These are phyloP conservation scores for Ciborinia camelliae DNA, from an alignment of 2,329 filamentous ascomycete species.

Conservation along the genomic window DNA sequence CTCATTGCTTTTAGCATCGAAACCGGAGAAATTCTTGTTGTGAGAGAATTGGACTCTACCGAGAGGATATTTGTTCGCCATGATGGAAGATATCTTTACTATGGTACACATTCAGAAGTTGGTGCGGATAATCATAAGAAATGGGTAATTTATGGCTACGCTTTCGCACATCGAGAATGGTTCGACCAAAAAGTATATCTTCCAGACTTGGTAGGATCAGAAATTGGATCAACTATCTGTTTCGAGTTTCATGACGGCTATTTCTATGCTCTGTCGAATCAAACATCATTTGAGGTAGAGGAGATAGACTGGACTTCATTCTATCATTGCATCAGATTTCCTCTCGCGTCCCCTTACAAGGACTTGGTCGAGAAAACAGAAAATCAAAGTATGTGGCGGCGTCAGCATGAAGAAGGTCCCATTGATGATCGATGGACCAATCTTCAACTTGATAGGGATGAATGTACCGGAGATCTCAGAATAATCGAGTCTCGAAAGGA, in stretches of 20 bases:
- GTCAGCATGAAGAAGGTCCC: conserved; percentile 65
- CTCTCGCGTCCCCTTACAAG: conserved; percentile 46
- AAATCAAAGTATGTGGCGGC: conserved; percentile 57
- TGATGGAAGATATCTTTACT: conserved; percentile 58
- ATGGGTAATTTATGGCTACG: conserved; percentile 59
- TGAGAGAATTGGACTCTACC: conserved; percentile 44
- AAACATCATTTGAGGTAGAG: conserved; percentile 58
- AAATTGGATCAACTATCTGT: conserved; percentile 64
- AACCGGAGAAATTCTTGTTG: conserved; percentile 42
- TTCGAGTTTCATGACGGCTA: conserved; percentile 65
- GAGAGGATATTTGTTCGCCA: conserved; percentile 66
- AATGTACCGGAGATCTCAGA: conserved; percentile 53
- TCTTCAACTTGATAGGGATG: conserved; percentile 58
- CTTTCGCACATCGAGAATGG: conserved; percentile 44
- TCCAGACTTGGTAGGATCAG: conserved; percentile 57
- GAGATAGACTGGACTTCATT: conserved; percentile 65
- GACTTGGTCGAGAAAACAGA: conserved; percentile 43
- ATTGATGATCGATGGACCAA: conserved; percentile 73
- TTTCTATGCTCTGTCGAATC: conserved; percentile 69
- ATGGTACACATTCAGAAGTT: conserved; percentile 58
- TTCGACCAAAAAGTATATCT: conserved; percentile 49
- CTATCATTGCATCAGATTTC: conserved; percentile 65
- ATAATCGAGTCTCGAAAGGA: conserved; percentile 69
- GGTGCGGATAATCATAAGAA: conserved; percentile 54
- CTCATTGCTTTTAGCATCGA: conserved; percentile 51